Percentiles rank a stretch among this genome's conserved stretches.
phyloP scores from a whole-genome alignment of 305 asterid genomes.

The Nicotiana rustica region DNA sequence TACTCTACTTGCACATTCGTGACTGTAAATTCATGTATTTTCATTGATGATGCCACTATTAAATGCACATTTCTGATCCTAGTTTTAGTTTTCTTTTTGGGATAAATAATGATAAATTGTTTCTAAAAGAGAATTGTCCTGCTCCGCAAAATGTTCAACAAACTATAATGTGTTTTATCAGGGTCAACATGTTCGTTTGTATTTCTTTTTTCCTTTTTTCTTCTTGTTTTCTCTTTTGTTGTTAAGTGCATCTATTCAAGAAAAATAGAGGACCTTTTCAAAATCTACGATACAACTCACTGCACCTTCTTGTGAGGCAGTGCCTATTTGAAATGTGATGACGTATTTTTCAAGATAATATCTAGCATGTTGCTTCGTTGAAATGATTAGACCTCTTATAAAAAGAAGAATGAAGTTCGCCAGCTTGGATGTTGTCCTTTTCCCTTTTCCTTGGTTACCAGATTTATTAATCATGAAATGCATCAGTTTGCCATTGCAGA shows the following conservation, averaged over 20 bases:
- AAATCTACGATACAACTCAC: background rate
- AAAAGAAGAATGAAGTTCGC: conserved; percentile 5
- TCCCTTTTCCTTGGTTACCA: conserved; percentile 15
- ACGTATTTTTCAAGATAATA: conserved; percentile 2
- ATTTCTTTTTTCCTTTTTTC: background rate
- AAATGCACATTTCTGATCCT: background rate
- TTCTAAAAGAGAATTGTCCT: background rate
- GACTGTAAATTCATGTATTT: background rate
- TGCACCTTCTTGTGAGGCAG: background rate
- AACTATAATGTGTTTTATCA: background rate
- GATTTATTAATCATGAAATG: conserved; percentile 32
- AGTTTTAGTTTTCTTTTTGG: background rate
- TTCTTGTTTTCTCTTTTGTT: conserved; percentile 29
- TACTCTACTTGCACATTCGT: background rate
- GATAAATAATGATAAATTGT: background rate
- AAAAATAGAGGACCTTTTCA: background rate
- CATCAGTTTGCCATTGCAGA: conserved; percentile 96
- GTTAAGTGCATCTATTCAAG: conserved; percentile 19
- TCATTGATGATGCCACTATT: conserved; percentile 8
- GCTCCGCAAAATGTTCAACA: conserved; percentile 16
- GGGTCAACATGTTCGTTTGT: background rate
- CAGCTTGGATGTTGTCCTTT: background rate
- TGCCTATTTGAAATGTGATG: conserved; percentile 10
- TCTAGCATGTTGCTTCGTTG: background rate
- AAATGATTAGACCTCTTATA: conserved; percentile 19